These are phyloP conservation scores for Penicillium sp. DNA, from an alignment of 2,329 filamentous ascomycete genomes.

Conservation along the genomic window DNA sequence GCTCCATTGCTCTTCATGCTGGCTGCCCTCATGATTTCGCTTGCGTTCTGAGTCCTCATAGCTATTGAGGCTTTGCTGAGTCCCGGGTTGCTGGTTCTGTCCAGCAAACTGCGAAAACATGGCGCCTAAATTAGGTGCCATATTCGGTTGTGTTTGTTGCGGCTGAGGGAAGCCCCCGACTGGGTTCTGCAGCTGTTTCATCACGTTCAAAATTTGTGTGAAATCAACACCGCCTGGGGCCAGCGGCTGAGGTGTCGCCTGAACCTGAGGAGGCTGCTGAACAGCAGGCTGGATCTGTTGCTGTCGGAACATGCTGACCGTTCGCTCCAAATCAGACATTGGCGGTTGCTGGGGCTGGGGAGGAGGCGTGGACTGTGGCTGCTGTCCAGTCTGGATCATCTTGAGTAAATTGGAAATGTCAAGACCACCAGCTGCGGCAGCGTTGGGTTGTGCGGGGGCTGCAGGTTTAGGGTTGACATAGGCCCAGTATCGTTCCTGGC, in stretches of 20 bases:
- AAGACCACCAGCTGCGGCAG: conserved; percentile 19
- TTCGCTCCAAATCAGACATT: conserved; percentile 31
- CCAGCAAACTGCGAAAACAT: conserved; percentile 32
- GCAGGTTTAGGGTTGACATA: conserved; percentile 32
- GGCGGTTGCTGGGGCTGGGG: conserved; percentile 26
- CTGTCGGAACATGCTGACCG: conserved; percentile 39
- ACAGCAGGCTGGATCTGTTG: conserved; percentile 17
- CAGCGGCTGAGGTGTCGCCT: conserved; percentile 23
- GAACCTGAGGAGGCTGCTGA: conserved; percentile 24
- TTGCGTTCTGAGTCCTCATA: conserved; percentile 43
- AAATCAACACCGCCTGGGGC: conserved; percentile 33
- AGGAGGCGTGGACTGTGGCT: conserved; percentile 28
- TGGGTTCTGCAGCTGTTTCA: conserved; percentile 36
- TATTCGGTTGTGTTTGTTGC: conserved; percentile 25
- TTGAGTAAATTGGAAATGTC: conserved; percentile 42
- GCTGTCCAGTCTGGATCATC: conserved; percentile 36
- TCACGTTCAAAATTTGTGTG: conserved; percentile 37
- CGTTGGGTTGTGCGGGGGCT: conserved; percentile 19
- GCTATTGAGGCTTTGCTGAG: conserved; percentile 7
- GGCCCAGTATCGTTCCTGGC: conserved; percentile 42
- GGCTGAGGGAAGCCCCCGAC: conserved; percentile 18
- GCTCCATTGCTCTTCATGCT: conserved; percentile 31
- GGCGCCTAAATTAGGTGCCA: conserved; percentile 33
- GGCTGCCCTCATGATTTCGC: conserved; percentile 32
- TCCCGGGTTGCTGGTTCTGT: conserved; percentile 20